A percentile compares a stretch with the other conserved stretches of the same genome.
Conservation (phyloP, 805 yeast species). For the Cephaloascus fragrans region DNA sequence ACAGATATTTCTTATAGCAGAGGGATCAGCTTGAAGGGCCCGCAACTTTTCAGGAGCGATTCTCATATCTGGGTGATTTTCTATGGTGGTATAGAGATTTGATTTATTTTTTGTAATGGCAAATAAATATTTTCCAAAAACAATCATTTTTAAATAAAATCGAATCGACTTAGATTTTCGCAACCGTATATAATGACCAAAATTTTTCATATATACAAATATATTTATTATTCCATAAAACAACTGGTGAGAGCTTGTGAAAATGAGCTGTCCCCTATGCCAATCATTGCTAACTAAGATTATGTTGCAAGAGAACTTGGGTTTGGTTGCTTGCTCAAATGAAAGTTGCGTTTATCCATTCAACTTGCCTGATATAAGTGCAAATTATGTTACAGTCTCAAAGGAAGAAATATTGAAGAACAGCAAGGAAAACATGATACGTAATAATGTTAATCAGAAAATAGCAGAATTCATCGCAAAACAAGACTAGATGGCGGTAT, state of each 20-base stretch:
- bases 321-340: conserved; percentile 14
- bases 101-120: neutral
- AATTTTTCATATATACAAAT: too few species aligned
- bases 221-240: too few species aligned
- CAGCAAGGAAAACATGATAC: conserved; percentile 15
- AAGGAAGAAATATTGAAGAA: conserved; percentile 16
- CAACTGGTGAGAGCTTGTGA: too few species aligned
- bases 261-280: neutral
- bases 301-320: neutral
- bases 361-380: conserved; percentile 8
- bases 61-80: conserved; percentile 36
- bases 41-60: conserved; percentile 56
- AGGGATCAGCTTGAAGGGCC: conserved; percentile 59
- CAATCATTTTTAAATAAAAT: too few species aligned
- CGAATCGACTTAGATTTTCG: too few species aligned
- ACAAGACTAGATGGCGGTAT: conserved; percentile 8
- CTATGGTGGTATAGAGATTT: too few species aligned
- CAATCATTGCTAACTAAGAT: neutral
- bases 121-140: neutral
- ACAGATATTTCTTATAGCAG: conserved; percentile 78
- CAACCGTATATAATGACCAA: too few species aligned
- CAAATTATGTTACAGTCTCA: conserved; percentile 7
- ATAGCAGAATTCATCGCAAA: conserved; percentile 16
- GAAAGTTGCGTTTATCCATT: conserved; percentile 21
- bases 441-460: conserved; percentile 12